Base-by-base conservation (phyloP, 2,329 filamentous ascomycete genomes). In the Chaetothyriales sp. region DNA sequence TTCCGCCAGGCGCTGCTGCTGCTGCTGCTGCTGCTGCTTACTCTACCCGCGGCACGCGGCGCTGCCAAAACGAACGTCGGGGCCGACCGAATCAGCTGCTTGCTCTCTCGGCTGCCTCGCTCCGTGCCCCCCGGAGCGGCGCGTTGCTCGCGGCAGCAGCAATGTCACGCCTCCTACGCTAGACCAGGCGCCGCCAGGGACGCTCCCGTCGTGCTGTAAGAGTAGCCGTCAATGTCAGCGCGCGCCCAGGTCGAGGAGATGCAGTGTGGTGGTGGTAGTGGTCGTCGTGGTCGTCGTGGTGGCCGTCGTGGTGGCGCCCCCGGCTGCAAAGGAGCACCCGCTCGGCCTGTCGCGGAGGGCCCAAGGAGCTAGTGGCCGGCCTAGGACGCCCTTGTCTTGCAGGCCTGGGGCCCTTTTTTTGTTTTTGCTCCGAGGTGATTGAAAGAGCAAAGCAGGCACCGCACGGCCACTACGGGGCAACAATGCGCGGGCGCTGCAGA, bases 11-110 rank as follows among this genome's bases (percentile, higher is more conserved):
- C n/a, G 48, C 25, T 47, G 48, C 25, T 50, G 51, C 40, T 43
- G 51, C 44, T 50, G 48, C 25, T 47, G 48, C 25, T 50, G 51
- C 40, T 43, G 51, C 44, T 50, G 47, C 33, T 44, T 25, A 53
- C 47, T n/a, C 25, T 33, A 47, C 48, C 22, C 44, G 43, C 19
- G 51, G 37, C 37, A 44, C 19, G 29, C 50, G 51, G 44, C 20
- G 29, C 28, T 28, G 51, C 28, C 2, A 28, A 28, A 29, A 22
- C 10, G 29, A n/a, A 22, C n/a, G n/a, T n/a, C n/a, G n/a, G 47
- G 28, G 7, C 19, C 6, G 22, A 43, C 25, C 8, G 46, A 43
- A 8, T n/a, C 51, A 43, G 13, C 15, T 15, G 33, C 15, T 15
- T 10, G 33, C 33, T 40, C 33, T 33, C 28, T 37, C 33, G 10